Conservation (phyloP, 768 basidiomycete species). For the Chlorophyllum brunneum region DNA sequence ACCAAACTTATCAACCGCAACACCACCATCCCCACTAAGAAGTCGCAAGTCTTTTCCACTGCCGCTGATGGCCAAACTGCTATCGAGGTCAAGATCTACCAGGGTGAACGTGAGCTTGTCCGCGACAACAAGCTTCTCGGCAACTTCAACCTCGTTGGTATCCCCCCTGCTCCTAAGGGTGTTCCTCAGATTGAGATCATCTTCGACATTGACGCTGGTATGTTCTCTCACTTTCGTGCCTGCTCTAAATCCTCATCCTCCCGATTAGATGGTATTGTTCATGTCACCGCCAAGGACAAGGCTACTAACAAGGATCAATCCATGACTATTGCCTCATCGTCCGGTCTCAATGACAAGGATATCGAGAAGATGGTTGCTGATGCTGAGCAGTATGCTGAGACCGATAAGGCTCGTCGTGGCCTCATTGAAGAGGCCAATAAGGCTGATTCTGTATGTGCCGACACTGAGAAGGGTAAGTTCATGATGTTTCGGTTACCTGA, state of each 20-base stretch:
- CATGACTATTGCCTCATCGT: constrained; percentile 97
- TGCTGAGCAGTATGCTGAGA: constrained; percentile 90
- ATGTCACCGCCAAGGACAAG: constrained; percentile 95
- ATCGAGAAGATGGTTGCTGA: constrained; percentile 97
- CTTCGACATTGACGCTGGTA: constrained; percentile 96
- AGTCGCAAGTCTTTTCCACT: constrained; percentile 98
- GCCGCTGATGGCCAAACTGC: constrained; percentile 99
- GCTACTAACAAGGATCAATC: constrained; percentile 88
- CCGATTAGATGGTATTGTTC: constrained; percentile 83
- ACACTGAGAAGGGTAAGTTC: constrained; percentile 87
- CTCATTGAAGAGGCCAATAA: constrained; percentile 97
- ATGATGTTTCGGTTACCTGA: neutral
- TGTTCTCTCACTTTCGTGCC: constrained; percentile 18
- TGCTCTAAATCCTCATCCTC: neutral
- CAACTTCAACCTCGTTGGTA: constrained; percentile 98
- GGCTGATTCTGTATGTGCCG: constrained; percentile 89
- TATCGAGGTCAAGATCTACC: constrained; percentile 99
- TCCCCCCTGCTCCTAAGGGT: constrained; percentile 83
- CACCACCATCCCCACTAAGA: constrained; percentile 99
- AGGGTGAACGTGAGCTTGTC: constrained; percentile 98
- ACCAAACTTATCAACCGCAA: constrained; percentile 98
- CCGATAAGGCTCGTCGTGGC: constrained; percentile 81
- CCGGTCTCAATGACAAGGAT: constrained; percentile 93
- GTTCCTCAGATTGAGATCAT: constrained; percentile 86
- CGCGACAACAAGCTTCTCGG: constrained; percentile 98